A percentile compares a stretch with the other conserved stretches of the same genome.
Evolutionary conservation across 352 stramenopile species (phyloP).

Genomic region (Phytophthora fragariaefolia): DNA sequence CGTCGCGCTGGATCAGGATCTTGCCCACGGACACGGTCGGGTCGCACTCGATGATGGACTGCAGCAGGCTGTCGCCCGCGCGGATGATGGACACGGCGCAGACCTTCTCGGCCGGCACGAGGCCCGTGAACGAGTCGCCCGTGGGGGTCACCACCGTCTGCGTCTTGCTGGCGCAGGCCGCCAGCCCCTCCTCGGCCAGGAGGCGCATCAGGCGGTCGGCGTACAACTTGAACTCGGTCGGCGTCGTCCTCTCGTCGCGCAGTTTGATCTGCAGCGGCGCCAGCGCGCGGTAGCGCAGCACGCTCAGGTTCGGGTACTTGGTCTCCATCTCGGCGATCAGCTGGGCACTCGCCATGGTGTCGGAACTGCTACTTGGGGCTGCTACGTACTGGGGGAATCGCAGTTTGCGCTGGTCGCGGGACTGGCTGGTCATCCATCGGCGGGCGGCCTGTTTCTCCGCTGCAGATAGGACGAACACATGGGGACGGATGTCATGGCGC

Average conservation of each 20-base stretch:
- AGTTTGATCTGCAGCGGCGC: slow-evolving; percentile 75
- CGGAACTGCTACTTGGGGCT: no score
- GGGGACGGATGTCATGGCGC: not conserved
- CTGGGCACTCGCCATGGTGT: slow-evolving; percentile 51
- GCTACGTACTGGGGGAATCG: no score
- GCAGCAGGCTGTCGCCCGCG: slow-evolving; percentile 90
- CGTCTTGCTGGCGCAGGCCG: slow-evolving; percentile 58
- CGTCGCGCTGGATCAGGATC: slow-evolving; percentile 97
- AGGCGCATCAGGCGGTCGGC: slow-evolving; percentile 83
- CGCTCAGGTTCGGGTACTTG: slow-evolving; percentile 68
- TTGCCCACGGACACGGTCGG: slow-evolving; percentile 94
- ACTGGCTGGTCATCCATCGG: slow-evolving; percentile 21
- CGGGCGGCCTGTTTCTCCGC: slow-evolving; percentile 3
- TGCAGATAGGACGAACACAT: slow-evolving; percentile 19
- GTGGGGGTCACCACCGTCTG: slow-evolving; percentile 75
- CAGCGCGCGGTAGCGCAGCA: slow-evolving; percentile 73
- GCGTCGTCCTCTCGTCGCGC: slow-evolving; percentile 68
- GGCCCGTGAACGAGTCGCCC: slow-evolving; percentile 59
- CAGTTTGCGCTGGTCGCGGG: slow-evolving; percentile 22
- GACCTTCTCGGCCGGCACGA: slow-evolving; percentile 68
- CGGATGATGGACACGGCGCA: slow-evolving; percentile 95
- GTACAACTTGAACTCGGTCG: slow-evolving; percentile 83
- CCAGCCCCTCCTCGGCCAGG: slow-evolving; percentile 77
- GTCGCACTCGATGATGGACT: slow-evolving; percentile 89
- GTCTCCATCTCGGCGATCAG: slow-evolving; percentile 58